A percentile compares a stretch with the other conserved stretches of the same genome.
phyloP scores from a whole-genome alignment of 176 grass and related monocot species.

The Tillandsia fasciculata region DNA sequence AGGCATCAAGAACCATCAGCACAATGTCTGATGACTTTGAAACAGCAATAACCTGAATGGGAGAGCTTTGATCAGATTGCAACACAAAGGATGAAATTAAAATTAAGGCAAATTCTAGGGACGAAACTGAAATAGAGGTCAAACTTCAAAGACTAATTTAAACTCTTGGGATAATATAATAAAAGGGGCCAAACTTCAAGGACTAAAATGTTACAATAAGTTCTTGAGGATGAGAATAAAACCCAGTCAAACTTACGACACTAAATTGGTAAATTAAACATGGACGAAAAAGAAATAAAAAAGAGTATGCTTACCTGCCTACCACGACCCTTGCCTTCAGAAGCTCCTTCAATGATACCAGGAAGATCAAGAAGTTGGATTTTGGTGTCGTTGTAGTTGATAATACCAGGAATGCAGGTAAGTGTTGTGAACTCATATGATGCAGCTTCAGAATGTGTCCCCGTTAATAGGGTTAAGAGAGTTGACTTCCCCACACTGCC shows the following conservation, averaged over 20 bases:
- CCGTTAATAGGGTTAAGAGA: slow-evolving; percentile 87
- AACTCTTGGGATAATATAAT: too few relatives aligned
- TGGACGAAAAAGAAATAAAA: not conserved
- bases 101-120: too few relatives aligned
- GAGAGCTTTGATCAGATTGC: slow-evolving; percentile 6
- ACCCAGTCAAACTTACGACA: too few relatives aligned
- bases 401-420: slow-evolving; percentile 99
- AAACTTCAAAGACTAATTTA: not conserved
- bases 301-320: slow-evolving; percentile 57
- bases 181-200: too few relatives aligned
- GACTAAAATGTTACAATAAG: too few relatives aligned
- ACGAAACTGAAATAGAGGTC: too few relatives aligned
- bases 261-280: not conserved
- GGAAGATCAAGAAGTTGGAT: slow-evolving; percentile 99
- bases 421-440: slow-evolving; percentile 99
- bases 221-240: too few relatives aligned
- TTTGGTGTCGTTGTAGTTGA: slow-evolving; percentile 98
- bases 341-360: slow-evolving; percentile 99
- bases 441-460: slow-evolving; percentile 98
- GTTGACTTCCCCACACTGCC: slow-evolving; percentile 98
- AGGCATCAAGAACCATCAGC: slow-evolving; percentile 95
- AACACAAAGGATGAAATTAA: not conserved
- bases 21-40: slow-evolving; percentile 99
- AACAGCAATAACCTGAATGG: slow-evolving; percentile 91
- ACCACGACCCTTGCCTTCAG: slow-evolving; percentile 97